Base-by-base conservation (phyloP, 768 basidiomycete genomes). In the Sporobolomyces roseus region DNA sequence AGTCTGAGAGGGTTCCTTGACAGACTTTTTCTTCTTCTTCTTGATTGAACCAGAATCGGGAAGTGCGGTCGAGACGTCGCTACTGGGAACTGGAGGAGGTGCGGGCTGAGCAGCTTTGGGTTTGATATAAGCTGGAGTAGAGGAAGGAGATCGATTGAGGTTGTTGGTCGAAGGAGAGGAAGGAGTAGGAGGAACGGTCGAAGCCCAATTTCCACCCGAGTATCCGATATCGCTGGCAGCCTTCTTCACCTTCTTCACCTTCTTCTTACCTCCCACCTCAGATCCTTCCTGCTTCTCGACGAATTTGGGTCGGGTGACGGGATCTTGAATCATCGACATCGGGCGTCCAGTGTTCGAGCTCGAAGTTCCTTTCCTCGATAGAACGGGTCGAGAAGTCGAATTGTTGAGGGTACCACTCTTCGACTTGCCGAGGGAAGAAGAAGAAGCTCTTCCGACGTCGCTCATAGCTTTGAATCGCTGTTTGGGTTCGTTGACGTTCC, bases 141-240 rank as follows among this genome's bases (percentile, higher is more conserved):
- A 29, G 3, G 45, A 19, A 2, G 58, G 25, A 35, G 29, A 9
- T 9, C 10, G 17, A 41, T 9, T 41, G 10, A 41, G 38, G 17
- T n/a, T n/a, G n/a, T n/a, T 27, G 23, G 48, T 49, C 33, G 54
- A 60, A 29, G 30, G 25, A 43, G 38, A 59, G 27, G 43, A 12
- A 14, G 71, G 23, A 21, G 30, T 27, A 41, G 51, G 54, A 21
- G 36, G 54, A 6, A 29, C 27, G 14, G 56, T 58, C 41, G 38
- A 45, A 27, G 32, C 41, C 56, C 56, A 58, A 16, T 58, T 27
- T 27, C 56, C 56, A 4, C 25, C 56, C 12, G 27, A 29, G 21
- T 58, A 58, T 21, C 72, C 72, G 10, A 73, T 61, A 29, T 73
- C 72, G 49, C 65, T 66, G 46, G 68, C 65, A 3, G 72, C 72